These are phyloP conservation scores for Cryptosporidium sp. DNA, from an alignment of 169 alveolate genomes.

Conservation along the genomic window DNA sequence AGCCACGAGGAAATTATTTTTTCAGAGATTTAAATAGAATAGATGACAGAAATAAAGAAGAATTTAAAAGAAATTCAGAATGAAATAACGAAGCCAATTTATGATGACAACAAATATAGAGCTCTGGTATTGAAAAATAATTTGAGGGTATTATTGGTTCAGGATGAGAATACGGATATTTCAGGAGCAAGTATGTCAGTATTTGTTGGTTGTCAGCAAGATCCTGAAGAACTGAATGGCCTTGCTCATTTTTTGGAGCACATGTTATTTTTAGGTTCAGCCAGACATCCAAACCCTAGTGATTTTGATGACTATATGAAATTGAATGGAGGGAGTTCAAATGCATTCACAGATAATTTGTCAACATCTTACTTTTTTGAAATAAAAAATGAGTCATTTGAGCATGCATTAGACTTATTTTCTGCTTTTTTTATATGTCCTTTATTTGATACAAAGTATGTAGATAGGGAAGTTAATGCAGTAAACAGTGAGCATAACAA, in stretches of 20 bases:
- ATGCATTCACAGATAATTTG: constrained; percentile 84
- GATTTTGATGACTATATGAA: constrained; percentile 78
- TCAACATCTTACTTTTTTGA: constrained; percentile 87
- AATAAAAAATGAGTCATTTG: constrained; percentile 79
- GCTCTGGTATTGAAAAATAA: constrained; percentile 20
- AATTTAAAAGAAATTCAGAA: constrained; percentile 2
- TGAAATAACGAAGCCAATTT: constrained; percentile 15
- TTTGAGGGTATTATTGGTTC: constrained; percentile 38
- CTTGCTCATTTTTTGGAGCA: constrained; percentile 95
- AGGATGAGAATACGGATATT: constrained; percentile 49
- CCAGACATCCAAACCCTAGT: constrained; percentile 85
- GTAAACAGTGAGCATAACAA: constrained; percentile 87
- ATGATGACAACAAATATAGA: constrained; percentile 50
- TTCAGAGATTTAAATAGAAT: neutral
- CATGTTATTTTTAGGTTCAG: constrained; percentile 91
- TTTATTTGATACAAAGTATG: constrained; percentile 81
- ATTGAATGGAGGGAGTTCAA: constrained; percentile 84
- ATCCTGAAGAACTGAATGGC: constrained; percentile 89
- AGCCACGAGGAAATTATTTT: too few species aligned
- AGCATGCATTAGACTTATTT: constrained; percentile 82
- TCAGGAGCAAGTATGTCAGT: constrained; percentile 79
- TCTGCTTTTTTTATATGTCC: constrained; percentile 84
- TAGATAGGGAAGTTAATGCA: constrained; percentile 86
- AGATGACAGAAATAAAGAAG: neutral
- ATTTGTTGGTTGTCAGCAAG: constrained; percentile 85